phyloP scores from a whole-genome alignment of 2,329 filamentous ascomycete genomes.

The Fusarium brevicatenulatum region DNA sequence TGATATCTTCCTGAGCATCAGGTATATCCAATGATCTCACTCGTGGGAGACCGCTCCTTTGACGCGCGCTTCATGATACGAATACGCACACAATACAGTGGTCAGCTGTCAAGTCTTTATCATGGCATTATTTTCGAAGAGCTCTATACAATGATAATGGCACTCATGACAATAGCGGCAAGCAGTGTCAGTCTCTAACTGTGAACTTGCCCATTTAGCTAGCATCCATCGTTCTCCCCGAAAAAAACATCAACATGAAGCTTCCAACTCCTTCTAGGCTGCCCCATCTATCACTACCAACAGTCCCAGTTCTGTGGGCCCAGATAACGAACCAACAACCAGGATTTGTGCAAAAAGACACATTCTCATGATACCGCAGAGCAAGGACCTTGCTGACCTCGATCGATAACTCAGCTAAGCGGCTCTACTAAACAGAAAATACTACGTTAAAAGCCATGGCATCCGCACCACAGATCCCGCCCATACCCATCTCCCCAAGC shows the following conservation, averaged over 20 bases:
- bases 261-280: constrained; percentile 7
- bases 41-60: neutral
- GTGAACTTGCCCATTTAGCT: neutral
- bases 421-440: constrained; percentile 15
- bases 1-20: constrained; percentile 38
- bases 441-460: constrained; percentile 21
- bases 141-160: neutral
- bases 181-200: neutral
- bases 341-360: constrained; percentile 22
- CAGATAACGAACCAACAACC: constrained; percentile 13
- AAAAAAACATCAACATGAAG: constrained; percentile 8
- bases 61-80: neutral
- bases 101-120: neutral
- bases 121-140: neutral
- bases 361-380: constrained; percentile 29
- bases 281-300: constrained; percentile 20
- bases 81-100: neutral
- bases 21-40: constrained; percentile 5
- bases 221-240: neutral
- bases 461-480: constrained; percentile 36
- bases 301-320: constrained; percentile 34
- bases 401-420: constrained; percentile 3
- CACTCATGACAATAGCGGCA: neutral
- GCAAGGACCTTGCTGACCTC: neutral
- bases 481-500: constrained; percentile 27